Base-by-base conservation (phyloP, 2,329 filamentous ascomycete species). In the Fusarium austroafricanum region DNA sequence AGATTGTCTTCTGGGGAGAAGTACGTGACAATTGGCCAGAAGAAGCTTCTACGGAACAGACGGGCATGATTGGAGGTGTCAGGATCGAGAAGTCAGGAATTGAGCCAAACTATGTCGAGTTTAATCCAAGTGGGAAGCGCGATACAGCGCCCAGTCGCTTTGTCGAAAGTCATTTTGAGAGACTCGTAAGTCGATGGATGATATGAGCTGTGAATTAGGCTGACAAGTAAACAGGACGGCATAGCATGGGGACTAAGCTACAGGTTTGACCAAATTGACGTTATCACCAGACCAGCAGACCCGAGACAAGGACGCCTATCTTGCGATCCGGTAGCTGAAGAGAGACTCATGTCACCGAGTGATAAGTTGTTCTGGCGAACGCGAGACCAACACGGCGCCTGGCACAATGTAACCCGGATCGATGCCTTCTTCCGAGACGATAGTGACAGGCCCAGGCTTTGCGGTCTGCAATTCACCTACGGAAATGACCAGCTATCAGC, bases 1-100 rank as follows among this genome's bases (percentile, higher is more conserved):
- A 26, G 10, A 21, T 65, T 3, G 28, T 21, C 3, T 49, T 64
- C 5, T 64, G 61, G 56, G 29, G 12, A 14, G 35, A 55, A 4
- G 9, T 26, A 10, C 7, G 7, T 26, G 26, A 26, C 6, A 10
- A 26, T 26, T 23, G 21, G 21, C 26, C 26, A 26, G 26, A 26
- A 9, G 6, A 8, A 9, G 2, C 26, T 26, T 26, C 26, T 26
- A 26, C 20, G 3, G 7, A 11, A 2, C n/a, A 11, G 5, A 9
- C 1, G 11, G 20, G 38, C 3, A 44, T 6, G 8, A 33, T 46
- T 11, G 33, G 43, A 3, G 62, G 62, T 17, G 23, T 59, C 6
- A 35, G 29, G 2, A 58, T 65, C 11, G 43, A 45, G 2, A 65
- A 20, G 14, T 21, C 37, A 5, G 47, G 43, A 2, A 7, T 17